phyloP scores from a whole-genome alignment of 2,329 filamentous ascomycete genomes.

The Davidsoniella neocaledoniae region DNA sequence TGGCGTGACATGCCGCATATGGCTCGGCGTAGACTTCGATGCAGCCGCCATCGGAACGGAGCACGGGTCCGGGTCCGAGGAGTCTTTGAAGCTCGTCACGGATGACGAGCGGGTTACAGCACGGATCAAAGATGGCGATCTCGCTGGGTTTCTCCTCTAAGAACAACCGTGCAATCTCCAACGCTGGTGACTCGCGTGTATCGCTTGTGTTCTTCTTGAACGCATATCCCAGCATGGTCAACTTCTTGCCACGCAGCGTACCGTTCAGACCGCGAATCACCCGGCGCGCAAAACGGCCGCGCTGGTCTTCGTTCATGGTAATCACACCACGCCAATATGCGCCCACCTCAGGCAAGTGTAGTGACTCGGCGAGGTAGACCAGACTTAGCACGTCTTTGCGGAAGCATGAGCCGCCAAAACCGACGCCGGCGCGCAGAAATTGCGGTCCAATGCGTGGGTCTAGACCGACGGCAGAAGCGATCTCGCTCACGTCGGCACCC shows the following conservation, averaged over 20 bases:
- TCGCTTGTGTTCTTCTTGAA: constrained; percentile 71
- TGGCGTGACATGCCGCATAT: constrained; percentile 31
- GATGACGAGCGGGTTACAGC: constrained; percentile 34
- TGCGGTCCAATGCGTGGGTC: constrained; percentile 56
- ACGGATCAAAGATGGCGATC: constrained; percentile 53
- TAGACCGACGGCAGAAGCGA: constrained; percentile 48
- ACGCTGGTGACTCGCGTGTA: constrained; percentile 52
- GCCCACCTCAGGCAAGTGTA: constrained; percentile 53
- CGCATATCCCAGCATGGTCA: constrained; percentile 56
- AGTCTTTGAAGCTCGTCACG: constrained; percentile 32
- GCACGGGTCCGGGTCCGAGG: constrained; percentile 19
- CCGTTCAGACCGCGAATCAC: constrained; percentile 52
- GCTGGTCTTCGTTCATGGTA: constrained; percentile 61
- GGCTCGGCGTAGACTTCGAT: constrained; percentile 31
- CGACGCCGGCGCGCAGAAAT: constrained; percentile 58
- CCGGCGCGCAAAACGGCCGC: constrained; percentile 48
- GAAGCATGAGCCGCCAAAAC: constrained; percentile 70
- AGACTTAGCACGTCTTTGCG: constrained; percentile 64
- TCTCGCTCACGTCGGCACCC: constrained; percentile 59
- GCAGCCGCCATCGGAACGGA: constrained; percentile 24
- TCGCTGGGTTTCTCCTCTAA: constrained; percentile 46
- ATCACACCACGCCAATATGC: constrained; percentile 62
- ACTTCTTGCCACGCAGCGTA: constrained; percentile 52
- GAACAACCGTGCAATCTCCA: constrained; percentile 49
- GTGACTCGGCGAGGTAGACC: constrained; percentile 53